Evolutionary conservation across 768 basidiomycete genomes (phyloP).

Genomic region (Leccinellum luteum): DNA sequence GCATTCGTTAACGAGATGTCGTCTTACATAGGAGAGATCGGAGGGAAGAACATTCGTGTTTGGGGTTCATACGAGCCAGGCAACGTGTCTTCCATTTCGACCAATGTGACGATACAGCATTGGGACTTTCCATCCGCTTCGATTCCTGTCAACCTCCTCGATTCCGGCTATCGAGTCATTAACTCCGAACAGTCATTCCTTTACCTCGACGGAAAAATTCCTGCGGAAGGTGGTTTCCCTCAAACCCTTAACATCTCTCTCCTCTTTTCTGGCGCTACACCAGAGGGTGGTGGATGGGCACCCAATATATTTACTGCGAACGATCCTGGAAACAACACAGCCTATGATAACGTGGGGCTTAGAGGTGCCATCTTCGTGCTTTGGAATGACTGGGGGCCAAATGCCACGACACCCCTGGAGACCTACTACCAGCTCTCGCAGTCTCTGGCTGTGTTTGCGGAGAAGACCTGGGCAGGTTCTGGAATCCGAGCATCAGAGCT

Average conservation of each 20-base stretch:
- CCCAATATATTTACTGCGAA: constrained; percentile 34
- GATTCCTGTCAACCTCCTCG: constrained; percentile 33
- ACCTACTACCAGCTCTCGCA: constrained; percentile 42
- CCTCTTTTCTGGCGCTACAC: constrained; percentile 30
- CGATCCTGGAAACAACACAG: constrained; percentile 34
- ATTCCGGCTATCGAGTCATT: constrained; percentile 36
- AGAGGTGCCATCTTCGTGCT: constrained; percentile 37
- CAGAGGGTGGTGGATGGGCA: constrained; percentile 34
- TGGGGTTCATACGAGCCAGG: constrained; percentile 45
- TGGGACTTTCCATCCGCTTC: constrained; percentile 38
- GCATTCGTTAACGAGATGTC: constrained; percentile 44
- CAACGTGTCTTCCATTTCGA: constrained; percentile 34
- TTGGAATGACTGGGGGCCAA: constrained; percentile 48
- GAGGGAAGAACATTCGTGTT: constrained; percentile 38
- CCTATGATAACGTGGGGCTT: constrained; percentile 25
- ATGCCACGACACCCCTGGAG: constrained; percentile 43
- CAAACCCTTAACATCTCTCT: constrained; percentile 30
- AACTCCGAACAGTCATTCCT: constrained; percentile 37
- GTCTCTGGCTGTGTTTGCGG: constrained; percentile 40
- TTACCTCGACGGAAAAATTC: constrained; percentile 38
- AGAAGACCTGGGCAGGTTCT: constrained; percentile 45
- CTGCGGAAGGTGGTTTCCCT: constrained; percentile 32
- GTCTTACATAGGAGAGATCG: constrained; percentile 30
- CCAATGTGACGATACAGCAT: constrained; percentile 44
- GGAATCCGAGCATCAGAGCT: constrained; percentile 34